Evolutionary conservation across 768 basidiomycete genomes (phyloP), one percentile per base, ranked within the genome.

Genomic region (Rhodotorula paludigena): DNA sequence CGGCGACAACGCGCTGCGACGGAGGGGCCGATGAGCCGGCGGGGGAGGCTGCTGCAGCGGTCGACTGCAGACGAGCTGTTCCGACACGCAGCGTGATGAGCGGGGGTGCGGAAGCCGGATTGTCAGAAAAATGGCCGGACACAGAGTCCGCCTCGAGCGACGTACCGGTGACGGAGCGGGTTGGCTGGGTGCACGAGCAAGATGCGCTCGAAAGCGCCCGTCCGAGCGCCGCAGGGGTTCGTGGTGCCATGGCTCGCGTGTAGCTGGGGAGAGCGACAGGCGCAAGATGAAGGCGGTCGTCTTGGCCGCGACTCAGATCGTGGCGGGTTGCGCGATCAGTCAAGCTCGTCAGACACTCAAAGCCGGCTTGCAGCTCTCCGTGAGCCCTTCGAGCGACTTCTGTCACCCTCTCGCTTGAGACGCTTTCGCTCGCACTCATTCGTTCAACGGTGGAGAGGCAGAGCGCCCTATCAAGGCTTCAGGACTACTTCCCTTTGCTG

Each of bases 1-100:
- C 61, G n/a, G 75, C 72, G n/a, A 74, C 68, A 58, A 76, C 41
- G 45, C 72, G 69, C 38, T 52, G 25, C 2, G 65, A 51, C 30
- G 70, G 60, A 20, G 69, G 2, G 12, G 64, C 16, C 16, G 61
- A 7, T 0, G 65, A 45, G 23, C 53, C 12, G 25, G 48, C 18
- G 5, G 49, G 21, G 4, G n/a, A 14, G 18, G 57, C 33, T 6
- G 64, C 42, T 63, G 60, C 42, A 10, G 60, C 51, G 18, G 52
- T 55, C 8, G 61, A 62, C 18, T 44, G 42, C 42, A 33, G 25
- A 1, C 61, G 61, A 1, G 52, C 61, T 55, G 61, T 45, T 6
- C 1, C 12, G 3, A 20, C 48, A 3, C 14, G 14, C 9, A 32
- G 28, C 48, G 28, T 1, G n/a, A 21, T 32, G 28, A 35, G 60